Base-by-base conservation (phyloP, 495 filamentous ascomycete genomes). In the Penicillium verhagenii region DNA sequence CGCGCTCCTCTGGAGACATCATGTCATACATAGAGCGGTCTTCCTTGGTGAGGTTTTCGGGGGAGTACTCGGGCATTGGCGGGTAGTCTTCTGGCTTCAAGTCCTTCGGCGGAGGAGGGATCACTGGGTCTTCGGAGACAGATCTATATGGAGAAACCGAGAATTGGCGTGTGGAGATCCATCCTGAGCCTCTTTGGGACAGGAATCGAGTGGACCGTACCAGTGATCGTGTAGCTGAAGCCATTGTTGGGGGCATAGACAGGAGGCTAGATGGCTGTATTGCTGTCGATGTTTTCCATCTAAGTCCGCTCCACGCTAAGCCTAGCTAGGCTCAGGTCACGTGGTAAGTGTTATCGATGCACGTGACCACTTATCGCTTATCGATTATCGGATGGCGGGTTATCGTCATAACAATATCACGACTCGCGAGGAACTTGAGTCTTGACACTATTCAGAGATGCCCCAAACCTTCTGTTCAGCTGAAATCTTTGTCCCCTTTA, bases 1-100 rank as follows among this genome's bases (percentile, higher is more conserved):
- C 55, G 25, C 70, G 72, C 28, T 82, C 77, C 46, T 79, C 71
- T 2, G 73, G 72, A 6, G 78, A 67, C 56, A 82, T 56, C 59
- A 75, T 58, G 37, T 80, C 69, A 54, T 81, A 83, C 65, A 70
- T 67, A 6, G 72, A 72, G 28, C 72, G 75, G 37, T 75, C 72
- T 46, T 77, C 71, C 16, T 70, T 54, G 42, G 52, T 64, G 29
- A 83, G 63, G 8, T 60, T 51, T 1, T 75, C 69, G 26, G 68
- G 65, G 13, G 74, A 75, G 54, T 79, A 77, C 50, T 72, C 68
- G 20, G 69, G 66, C 52, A 69, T 50, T 11, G 60, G 40, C 10
- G 69, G 68, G 54, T 64, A 54, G 26, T 74, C 71, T 24, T 76
- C 69, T 18, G 69, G 55, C 25, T 53, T 62, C 48, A 61, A 61